phyloP scores from a whole-genome alignment of 176 grass and related monocot genomes.

The Otatea glauca region DNA sequence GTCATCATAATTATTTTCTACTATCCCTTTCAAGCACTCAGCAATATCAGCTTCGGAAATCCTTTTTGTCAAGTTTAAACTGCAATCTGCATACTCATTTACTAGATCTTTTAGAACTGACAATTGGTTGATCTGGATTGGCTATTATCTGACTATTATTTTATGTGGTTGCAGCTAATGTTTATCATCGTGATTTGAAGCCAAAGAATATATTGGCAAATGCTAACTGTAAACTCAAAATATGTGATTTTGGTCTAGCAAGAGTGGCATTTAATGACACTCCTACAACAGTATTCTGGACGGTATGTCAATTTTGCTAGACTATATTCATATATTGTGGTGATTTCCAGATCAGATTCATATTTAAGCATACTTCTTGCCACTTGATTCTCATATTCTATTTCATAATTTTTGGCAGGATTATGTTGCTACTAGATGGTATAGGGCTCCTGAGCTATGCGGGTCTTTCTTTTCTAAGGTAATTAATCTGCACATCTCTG shows the following conservation, averaged over 20 bases:
- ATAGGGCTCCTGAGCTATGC: constrained; percentile 93
- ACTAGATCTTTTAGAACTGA: constrained; percentile 22
- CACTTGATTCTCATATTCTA: constrained; percentile 13
- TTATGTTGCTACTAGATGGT: constrained; percentile 99
- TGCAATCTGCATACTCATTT: constrained; percentile 31
- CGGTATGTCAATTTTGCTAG: constrained; percentile 58
- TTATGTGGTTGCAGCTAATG: constrained; percentile 85
- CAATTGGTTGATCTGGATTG: background rate
- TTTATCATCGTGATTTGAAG: constrained; percentile 99
- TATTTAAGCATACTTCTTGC: constrained; percentile 5
- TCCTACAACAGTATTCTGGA: constrained; percentile 94
- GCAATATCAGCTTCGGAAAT: background rate
- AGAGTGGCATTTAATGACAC: constrained; percentile 97
- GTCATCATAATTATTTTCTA: background rate
- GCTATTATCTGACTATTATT: constrained; percentile 22
- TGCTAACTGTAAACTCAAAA: constrained; percentile 98
- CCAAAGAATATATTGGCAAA: constrained; percentile 99
- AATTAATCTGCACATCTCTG: constrained; percentile 38
- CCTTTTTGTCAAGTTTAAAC: constrained; percentile 1
- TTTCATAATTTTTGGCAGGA: constrained; percentile 61
- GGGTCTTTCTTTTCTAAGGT: constrained; percentile 99
- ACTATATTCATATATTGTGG: constrained; percentile 1
- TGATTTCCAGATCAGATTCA: constrained; percentile 5
- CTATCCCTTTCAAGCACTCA: constrained; percentile 30
- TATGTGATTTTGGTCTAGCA: constrained; percentile 97